Evolutionary conservation across 2,329 filamentous ascomycete species (phyloP), one percentile per base, ranked within the genome.

Genomic region (Podosphaera aphanis): DNA sequence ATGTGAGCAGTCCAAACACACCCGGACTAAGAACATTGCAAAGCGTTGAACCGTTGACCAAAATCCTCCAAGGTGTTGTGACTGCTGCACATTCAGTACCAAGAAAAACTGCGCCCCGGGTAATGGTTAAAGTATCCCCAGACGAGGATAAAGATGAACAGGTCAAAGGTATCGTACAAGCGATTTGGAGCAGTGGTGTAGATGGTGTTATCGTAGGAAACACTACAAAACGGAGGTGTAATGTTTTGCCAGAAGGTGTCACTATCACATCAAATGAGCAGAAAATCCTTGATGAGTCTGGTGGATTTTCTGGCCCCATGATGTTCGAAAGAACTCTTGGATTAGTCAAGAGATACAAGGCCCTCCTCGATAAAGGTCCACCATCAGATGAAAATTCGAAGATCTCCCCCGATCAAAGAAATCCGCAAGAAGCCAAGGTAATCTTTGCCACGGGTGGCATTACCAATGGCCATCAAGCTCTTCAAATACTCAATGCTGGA

Each of bases 111-210:
- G 82, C 79, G 57, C 83, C 83, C 0, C 75, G 69, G 47, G 83
- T 98, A 48, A 93, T 98, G 83, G 90, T 98, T 56, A 98, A 98
- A 66, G 88, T 98, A 18, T 93, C 83, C 48, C 90, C 90, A 0
- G 90, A 98, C 55, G 90, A 95, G 63, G 84, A 94, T 59, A 75
- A 79, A 18, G 77, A 85, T 45, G 67, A 76, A 47, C 85, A 98
- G 60, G 74, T 98, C 49, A 71, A 78, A 37, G 90, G 86, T 7
- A 93, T 98, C 47, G 88, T 84, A 49, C 74, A 85, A 54, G 86
- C 86, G 0, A 77, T 93, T 11, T 80, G 76, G 67, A 68, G 69
- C 53, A 84, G 82, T 49, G 86, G 86, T 5, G 86, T 95, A 1
- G 86, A 94, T 55, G 90, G 90, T 23, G 76, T 98, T 31, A 94